phyloP scores from a whole-genome alignment of 768 basidiomycete genomes.

The Floccularia luteovirens region DNA sequence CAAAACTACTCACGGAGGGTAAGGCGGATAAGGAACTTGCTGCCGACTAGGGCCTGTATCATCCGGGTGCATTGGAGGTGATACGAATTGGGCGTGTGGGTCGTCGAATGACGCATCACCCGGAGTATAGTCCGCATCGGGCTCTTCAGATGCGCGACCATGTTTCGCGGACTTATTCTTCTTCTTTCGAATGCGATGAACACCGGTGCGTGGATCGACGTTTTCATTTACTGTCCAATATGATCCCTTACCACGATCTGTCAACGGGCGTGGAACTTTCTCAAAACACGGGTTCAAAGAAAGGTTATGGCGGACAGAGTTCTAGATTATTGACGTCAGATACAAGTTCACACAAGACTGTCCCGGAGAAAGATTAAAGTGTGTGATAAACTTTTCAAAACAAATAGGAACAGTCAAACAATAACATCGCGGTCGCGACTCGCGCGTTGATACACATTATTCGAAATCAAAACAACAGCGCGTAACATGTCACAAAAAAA shows the following conservation, averaged over 20 bases:
- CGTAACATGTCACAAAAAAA: slow-evolving; percentile 1
- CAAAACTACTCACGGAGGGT: slow-evolving; percentile 39
- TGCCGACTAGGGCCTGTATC: slow-evolving; percentile 55
- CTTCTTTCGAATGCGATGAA: slow-evolving; percentile 85
- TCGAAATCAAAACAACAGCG: slow-evolving; percentile 7
- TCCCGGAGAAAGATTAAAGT: slow-evolving; percentile 19
- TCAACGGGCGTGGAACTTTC: slow-evolving; percentile 86
- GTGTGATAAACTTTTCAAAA: slow-evolving; percentile 39
- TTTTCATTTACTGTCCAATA: slow-evolving; percentile 93
- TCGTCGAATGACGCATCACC: slow-evolving; percentile 45
- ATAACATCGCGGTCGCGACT: slow-evolving; percentile 55
- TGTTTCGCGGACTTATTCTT: slow-evolving; percentile 51
- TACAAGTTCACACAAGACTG: slow-evolving; percentile 14
- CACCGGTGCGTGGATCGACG: slow-evolving; percentile 83
- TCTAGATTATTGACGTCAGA: slow-evolving; percentile 39
- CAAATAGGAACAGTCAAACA: slow-evolving; percentile 58
- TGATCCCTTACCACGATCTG: slow-evolving; percentile 85
- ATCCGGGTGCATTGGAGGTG: slow-evolving; percentile 50
- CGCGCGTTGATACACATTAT: slow-evolving; percentile 18
- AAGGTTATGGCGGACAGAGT: slow-evolving; percentile 86
- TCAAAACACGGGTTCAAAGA: slow-evolving; percentile 89
- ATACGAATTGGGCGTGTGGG: slow-evolving; percentile 47
- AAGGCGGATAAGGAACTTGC: slow-evolving; percentile 51
- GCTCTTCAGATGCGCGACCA: slow-evolving; percentile 42
- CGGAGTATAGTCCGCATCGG: slow-evolving; percentile 59